Conservation (phyloP, 1,284 basidiomycete genomes). For the Ganoderma meredithae region DNA sequence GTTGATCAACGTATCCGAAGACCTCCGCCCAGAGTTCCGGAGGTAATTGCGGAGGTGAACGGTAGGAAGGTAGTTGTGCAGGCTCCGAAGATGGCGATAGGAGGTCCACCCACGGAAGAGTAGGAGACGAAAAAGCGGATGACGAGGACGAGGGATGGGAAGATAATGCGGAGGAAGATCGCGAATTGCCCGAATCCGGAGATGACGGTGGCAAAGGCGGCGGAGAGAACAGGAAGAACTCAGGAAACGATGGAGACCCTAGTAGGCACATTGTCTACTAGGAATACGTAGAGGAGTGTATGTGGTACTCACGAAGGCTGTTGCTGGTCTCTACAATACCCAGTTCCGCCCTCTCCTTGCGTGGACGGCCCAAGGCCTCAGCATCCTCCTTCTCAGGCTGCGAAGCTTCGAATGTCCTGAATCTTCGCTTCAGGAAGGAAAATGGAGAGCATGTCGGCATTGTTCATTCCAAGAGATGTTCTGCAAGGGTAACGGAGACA, state of each 20-base stretch:
- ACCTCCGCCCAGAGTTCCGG: conserved; percentile 20
- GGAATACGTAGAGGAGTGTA: neutral
- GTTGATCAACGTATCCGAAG: neutral
- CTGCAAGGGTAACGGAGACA: neutral
- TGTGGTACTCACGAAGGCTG: neutral
- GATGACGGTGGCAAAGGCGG: neutral
- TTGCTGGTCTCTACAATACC: neutral
- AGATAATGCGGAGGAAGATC: neutral
- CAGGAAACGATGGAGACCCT: neutral
- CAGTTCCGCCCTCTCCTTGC: neutral
- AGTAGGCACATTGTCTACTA: neutral
- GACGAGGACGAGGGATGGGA: neutral
- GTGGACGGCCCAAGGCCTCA: too few species aligned
- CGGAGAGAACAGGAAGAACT: neutral
- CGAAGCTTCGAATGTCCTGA: neutral
- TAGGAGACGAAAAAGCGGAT: neutral
- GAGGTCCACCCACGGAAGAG: neutral
- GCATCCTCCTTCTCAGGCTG: neutral
- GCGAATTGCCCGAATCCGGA: neutral
- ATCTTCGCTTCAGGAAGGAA: neutral
- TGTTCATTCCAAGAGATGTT: neutral
- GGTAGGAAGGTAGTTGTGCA: neutral
- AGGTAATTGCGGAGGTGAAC: neutral
- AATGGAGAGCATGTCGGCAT: conserved; percentile 9
- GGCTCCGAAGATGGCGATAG: neutral